These are phyloP conservation scores for Pythium brachiatum DNA, from an alignment of 352 stramenopile genomes.

Conservation along the genomic window DNA sequence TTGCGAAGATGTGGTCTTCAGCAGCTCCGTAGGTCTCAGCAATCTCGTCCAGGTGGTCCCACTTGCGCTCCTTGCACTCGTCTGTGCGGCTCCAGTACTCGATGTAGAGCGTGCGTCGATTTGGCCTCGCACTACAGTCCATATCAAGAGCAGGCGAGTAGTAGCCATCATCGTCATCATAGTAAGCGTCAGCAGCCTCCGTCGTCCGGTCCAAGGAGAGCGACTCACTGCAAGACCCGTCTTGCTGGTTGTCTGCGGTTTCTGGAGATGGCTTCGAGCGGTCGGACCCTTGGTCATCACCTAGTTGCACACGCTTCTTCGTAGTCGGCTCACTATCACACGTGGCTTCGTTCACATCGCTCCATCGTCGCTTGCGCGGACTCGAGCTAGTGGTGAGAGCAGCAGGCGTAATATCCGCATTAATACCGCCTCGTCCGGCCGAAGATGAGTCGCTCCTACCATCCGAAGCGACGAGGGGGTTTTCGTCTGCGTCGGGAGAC, in stretches of 20 bases:
- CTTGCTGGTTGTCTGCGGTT: slow-evolving; percentile 19
- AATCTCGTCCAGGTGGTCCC: slow-evolving; percentile 85
- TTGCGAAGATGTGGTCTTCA: slow-evolving; percentile 84
- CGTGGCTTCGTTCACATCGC: slow-evolving; percentile 29
- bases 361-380: slow-evolving; percentile 62
- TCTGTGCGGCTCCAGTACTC: slow-evolving; percentile 88
- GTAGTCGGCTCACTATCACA: not conserved
- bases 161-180: slow-evolving; percentile 42
- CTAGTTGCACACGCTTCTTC: slow-evolving; percentile 20
- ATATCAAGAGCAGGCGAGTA: slow-evolving; percentile 51
- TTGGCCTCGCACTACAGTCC: slow-evolving; percentile 49
- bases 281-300: slow-evolving; percentile 16
- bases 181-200: slow-evolving; percentile 26
- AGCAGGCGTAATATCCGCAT: slow-evolving; percentile 59
- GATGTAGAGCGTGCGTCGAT: slow-evolving; percentile 80
- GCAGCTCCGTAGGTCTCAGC: slow-evolving; percentile 64
- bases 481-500: slow-evolving; percentile 35
- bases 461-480: slow-evolving; percentile 25
- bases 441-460: slow-evolving; percentile 32
- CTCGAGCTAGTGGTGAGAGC: slow-evolving; percentile 51
- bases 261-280: slow-evolving; percentile 7
- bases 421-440: slow-evolving; percentile 59
- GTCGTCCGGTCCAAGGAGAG: slow-evolving; percentile 4
- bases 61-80: slow-evolving; percentile 88
- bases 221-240: slow-evolving; percentile 18